These are phyloP conservation scores for Hymenoscyphus linearis DNA, from an alignment of 2,329 filamentous ascomycete species.

Conservation along the genomic window DNA sequence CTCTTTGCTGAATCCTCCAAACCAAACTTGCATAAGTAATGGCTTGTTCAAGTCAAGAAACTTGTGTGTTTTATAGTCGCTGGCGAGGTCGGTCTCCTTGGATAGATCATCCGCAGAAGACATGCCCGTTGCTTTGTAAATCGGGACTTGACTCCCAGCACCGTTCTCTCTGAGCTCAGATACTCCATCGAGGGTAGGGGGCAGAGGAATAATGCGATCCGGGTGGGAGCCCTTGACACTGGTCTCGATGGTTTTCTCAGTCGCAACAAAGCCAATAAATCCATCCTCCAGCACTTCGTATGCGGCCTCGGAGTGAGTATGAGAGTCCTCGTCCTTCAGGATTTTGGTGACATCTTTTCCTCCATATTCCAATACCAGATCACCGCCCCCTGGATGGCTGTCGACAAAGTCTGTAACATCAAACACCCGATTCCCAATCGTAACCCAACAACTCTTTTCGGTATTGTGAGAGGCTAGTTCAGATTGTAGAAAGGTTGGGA, in stretches of 20 bases:
- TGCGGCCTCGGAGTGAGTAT: constrained; percentile 84
- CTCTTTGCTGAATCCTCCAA: constrained; percentile 82
- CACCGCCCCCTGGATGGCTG: constrained; percentile 83
- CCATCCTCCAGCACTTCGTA: constrained; percentile 92
- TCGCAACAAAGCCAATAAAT: constrained; percentile 72
- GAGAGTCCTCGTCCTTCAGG: constrained; percentile 75
- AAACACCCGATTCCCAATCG: constrained; percentile 83
- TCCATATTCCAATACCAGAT: constrained; percentile 83
- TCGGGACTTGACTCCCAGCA: constrained; percentile 29
- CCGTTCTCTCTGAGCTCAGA: constrained; percentile 39
- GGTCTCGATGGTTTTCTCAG: constrained; percentile 39
- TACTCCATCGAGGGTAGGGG: constrained; percentile 43
- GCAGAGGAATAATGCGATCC: constrained; percentile 45
- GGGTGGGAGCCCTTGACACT: constrained; percentile 34
- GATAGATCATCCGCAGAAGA: constrained; percentile 80
- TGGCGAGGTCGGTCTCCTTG: constrained; percentile 70
- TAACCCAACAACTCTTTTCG: constrained; percentile 85
- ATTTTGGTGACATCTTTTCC: constrained; percentile 82
- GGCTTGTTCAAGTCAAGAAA: constrained; percentile 87
- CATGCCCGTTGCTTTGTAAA: constrained; percentile 73
- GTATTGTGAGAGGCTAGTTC: constrained; percentile 81
- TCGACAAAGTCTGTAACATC: constrained; percentile 89
- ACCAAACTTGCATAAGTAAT: constrained; percentile 82
- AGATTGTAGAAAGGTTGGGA: constrained; percentile 75
- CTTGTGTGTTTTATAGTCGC: constrained; percentile 85